These are phyloP conservation scores for Boletales sp. DNA, from an alignment of 768 basidiomycete species.

Conservation along the genomic window DNA sequence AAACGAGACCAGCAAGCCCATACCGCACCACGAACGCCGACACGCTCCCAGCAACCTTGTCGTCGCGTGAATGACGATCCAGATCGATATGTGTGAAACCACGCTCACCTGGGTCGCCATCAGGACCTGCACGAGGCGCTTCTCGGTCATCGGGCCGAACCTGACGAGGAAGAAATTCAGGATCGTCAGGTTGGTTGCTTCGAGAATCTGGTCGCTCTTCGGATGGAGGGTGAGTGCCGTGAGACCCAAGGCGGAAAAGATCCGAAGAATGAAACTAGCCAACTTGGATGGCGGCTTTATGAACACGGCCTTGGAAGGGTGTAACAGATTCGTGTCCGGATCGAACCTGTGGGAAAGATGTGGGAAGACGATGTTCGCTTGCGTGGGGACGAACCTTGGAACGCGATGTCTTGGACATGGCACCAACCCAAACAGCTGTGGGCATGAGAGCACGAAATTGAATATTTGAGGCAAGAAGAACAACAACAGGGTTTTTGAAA, in stretches of 20 bases:
- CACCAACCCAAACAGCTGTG: slow-evolving; percentile 91
- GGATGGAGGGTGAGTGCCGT: slow-evolving; percentile 59
- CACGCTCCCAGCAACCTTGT: slow-evolving; percentile 67
- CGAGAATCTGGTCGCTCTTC: slow-evolving; percentile 54
- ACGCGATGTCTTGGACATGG: slow-evolving; percentile 93
- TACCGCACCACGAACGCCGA: slow-evolving; percentile 87
- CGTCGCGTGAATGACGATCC: no score
- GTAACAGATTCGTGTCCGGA: slow-evolving; percentile 65
- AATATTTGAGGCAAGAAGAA: slow-evolving; percentile 99
- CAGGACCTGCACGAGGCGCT: slow-evolving; percentile 66
- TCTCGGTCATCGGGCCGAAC: slow-evolving; percentile 84
- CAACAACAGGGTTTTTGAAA: slow-evolving; percentile 91
- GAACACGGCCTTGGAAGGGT: slow-evolving; percentile 71
- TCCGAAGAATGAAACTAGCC: slow-evolving; percentile 51
- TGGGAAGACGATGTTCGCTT: no score
- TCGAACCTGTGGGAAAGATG: slow-evolving; percentile 55
- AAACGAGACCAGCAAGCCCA: slow-evolving; percentile 83
- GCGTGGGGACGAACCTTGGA: slow-evolving; percentile 58
- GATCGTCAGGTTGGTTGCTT: slow-evolving; percentile 87
- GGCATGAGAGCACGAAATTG: slow-evolving; percentile 93
- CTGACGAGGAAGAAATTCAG: slow-evolving; percentile 80
- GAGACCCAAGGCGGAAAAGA: slow-evolving; percentile 61
- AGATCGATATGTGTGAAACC: slow-evolving; percentile 2
- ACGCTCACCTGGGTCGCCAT: slow-evolving; percentile 67
- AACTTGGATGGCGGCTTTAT: slow-evolving; percentile 52